A percentile compares a stretch with the other conserved stretches of the same genome.
These are phyloP conservation scores for Hydrangea macrophylla DNA, from an alignment of 148 eudicot species.

Conservation along the genomic window DNA sequence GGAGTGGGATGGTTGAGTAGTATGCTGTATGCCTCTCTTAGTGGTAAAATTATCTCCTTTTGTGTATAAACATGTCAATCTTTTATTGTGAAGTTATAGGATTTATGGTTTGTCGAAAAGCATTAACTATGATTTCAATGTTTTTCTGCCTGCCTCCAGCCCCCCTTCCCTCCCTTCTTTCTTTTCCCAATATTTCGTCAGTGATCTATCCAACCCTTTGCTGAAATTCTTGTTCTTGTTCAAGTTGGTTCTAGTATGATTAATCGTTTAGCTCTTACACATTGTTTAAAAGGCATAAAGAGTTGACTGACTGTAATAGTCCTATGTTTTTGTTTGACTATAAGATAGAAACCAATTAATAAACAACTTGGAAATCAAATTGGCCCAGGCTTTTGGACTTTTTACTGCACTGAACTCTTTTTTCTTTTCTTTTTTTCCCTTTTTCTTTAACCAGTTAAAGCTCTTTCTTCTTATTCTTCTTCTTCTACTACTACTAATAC, in stretches of 20 bases:
- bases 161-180: no score
- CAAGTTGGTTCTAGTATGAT: not conserved
- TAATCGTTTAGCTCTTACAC: conserved; percentile 1
- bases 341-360: not conserved
- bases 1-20: not conserved
- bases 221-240: not conserved
- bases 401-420: not conserved
- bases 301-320: not conserved
- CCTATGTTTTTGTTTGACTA: not conserved
- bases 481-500: not conserved
- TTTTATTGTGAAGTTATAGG: not conserved
- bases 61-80: not conserved
- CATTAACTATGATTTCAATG: not conserved
- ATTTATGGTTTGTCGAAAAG: not conserved
- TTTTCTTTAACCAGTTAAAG: not conserved
- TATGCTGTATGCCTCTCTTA: not conserved
- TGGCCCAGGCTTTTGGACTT: not conserved
- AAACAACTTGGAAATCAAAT: not conserved
- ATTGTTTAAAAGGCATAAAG: not conserved
- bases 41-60: not conserved
- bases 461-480: not conserved
- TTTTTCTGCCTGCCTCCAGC: no score
- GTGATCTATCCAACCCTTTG: no score
- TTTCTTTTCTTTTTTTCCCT: not conserved
- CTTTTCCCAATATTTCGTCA: not conserved